phyloP scores from a whole-genome alignment of 495 filamentous ascomycete genomes.

The Hypoxylon lenormandii region DNA sequence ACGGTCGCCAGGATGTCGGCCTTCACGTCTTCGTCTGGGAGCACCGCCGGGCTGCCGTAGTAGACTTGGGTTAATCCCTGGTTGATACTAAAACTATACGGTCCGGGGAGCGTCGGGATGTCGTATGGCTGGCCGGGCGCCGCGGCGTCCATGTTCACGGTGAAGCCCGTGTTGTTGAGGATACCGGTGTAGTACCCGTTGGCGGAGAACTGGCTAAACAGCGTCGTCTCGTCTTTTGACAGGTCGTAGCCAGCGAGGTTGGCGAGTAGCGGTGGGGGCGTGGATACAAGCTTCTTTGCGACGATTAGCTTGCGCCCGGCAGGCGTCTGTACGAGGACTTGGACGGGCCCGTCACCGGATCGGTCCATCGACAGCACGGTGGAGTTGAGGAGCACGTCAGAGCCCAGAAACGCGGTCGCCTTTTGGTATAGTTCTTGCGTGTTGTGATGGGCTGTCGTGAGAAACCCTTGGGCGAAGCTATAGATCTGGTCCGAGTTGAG shows the following conservation, averaged over 20 bases:
- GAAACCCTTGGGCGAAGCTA: conserved; percentile 39
- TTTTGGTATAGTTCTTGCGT: conserved; percentile 60
- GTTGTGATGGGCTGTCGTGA: conserved; percentile 53
- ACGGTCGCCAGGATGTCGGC: neutral
- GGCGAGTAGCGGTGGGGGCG: conserved; percentile 56
- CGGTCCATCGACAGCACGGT: conserved; percentile 51
- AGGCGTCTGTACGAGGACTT: conserved; percentile 53
- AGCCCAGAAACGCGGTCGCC: conserved; percentile 49
- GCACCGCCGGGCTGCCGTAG: conserved; percentile 3
- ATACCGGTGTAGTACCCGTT: conserved; percentile 61
- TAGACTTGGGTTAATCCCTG: conserved; percentile 4
- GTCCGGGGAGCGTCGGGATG: neutral
- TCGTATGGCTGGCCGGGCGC: neutral
- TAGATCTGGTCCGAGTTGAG: conserved; percentile 34
- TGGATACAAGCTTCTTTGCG: conserved; percentile 61
- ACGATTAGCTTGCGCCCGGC: conserved; percentile 54
- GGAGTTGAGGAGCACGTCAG: conserved; percentile 48
- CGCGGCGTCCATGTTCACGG: neutral
- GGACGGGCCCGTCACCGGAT: conserved; percentile 34
- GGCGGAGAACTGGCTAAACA: conserved; percentile 58
- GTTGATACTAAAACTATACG: neutral
- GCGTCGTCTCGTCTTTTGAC: conserved; percentile 44
- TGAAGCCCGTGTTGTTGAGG: conserved; percentile 54
- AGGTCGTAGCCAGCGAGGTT: conserved; percentile 57
- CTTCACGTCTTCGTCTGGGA: conserved; percentile 5